Evolutionary conservation across 202 grass and related monocot species (phyloP), one percentile per base, ranked within the genome.

Genomic region (Digitaria exilis): DNA sequence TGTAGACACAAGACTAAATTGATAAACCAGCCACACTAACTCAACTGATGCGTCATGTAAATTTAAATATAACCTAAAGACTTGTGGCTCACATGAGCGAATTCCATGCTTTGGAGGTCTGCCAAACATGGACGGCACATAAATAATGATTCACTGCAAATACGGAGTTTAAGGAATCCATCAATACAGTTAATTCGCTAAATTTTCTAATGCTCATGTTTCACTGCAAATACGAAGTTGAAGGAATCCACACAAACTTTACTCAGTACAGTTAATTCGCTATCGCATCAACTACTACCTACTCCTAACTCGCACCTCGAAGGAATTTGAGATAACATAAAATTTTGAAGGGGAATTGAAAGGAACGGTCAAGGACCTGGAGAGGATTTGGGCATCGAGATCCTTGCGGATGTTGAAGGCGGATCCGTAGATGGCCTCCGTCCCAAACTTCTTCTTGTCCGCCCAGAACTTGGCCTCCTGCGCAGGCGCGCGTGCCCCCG

Each of bases 371-470:
- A 59, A 16, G 4, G 19, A 96, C 93, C 84, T 96, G 80, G 93
- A 84, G 49, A 96, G 88, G 80, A 96, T 96, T 69, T 96, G 93
- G 44, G n/a, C n/a, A n/a, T n/a, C n/a, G n/a, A n/a, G n/a, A n/a
- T n/a, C n/a, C n/a, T n/a, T n/a, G n/a, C n/a, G 89, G 49, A 96
- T 85, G 85, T 93, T 96, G 73, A 96, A 89, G 65, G 90, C 89
- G 35, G 93, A 96, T 91, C 93, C 93, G 71, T 96, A 96, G 73
- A 90, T 85, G 52, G 89, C 84, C 24, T 85, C 88, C 43, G 84
- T 66, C 41, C 90, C 93, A 42, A 91, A 87, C 84, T 56, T 91
- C 84, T 91, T 96, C 94, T 96, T 93, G 14, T 89, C 84, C 19
- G 86, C 91, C 88, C 86, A 96, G 68, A 93, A 91, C 82, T 83